Evolutionary conservation across 352 stramenopile species (phyloP), one percentile per base, ranked within the genome.

Genomic region (Pythium aristosporum): DNA sequence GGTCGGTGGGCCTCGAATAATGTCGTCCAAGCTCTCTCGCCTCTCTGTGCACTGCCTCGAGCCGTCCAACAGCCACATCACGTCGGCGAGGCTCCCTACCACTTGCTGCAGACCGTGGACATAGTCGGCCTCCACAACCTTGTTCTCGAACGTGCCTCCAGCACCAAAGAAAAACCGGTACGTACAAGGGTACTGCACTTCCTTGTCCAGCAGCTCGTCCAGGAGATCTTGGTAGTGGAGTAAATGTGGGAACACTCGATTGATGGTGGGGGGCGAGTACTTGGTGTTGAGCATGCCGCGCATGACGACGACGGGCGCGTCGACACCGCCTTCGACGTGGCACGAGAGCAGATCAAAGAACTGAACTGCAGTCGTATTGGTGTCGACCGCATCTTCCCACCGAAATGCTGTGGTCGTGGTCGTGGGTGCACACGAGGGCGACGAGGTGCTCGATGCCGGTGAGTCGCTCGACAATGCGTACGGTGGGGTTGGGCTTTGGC

Each of bases 211-310:
- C 2, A 89, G 69, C 32, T 69, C 69, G 21, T 77, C 71, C 43
- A 87, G 66, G 28, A 88, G 70, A 8, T 73, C 44, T 46, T 77
- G 69, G 28, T 85, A 41, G 54, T 51, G 44, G 5, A 68, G 21
- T 3, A 69, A 57, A 32, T 84, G 67, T 18, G 78, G 78, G 51
- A 77, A 89, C 21, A 89, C 53, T 60, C 63, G 49, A 6, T 83
- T 63, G 46, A 88, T 75, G 7, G 76, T 82, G 11, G 60, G 57
- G n/a, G 72, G 72, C 3, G 72, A 76, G 59, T 87, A 85, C 2
- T 71, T 73, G 56, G 85, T 53, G 39, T 81, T 66, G 56, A 85
- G 42, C 12, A 63, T 67, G 8, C 77, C 80, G 28, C 52, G 44
- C 41, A 67, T 54, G 23, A 67, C 37, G 21, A 71, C 41, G 12